These are phyloP conservation scores for Ophiostoma sp. DNA, from an alignment of 2,329 filamentous ascomycete genomes.

Conservation along the genomic window DNA sequence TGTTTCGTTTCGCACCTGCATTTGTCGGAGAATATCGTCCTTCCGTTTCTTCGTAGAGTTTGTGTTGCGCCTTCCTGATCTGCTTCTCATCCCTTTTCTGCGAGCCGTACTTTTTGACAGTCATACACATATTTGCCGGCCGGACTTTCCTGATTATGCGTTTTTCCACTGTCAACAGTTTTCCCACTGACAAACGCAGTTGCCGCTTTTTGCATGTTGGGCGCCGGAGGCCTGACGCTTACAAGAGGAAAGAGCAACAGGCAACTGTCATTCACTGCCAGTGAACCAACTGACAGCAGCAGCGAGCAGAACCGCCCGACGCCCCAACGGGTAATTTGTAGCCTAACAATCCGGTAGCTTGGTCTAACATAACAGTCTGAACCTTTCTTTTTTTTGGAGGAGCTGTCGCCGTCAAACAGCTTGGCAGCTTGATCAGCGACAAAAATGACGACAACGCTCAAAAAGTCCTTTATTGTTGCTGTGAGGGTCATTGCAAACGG, in stretches of 20 bases:
- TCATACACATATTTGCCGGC: neutral
- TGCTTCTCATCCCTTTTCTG: neutral
- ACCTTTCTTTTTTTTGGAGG: no score
- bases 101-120: neutral
- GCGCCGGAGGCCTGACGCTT: neutral
- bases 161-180: neutral
- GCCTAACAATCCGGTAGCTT: neutral
- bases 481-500: slow-evolving; percentile 1
- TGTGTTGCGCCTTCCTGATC: neutral
- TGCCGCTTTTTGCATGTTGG: neutral
- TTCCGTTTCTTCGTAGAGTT: neutral
- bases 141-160: neutral
- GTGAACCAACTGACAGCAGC: neutral
- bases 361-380: no score
- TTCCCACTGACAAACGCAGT: neutral
- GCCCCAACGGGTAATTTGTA: neutral
- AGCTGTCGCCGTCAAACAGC: slow-evolving; percentile 6
- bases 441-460: neutral
- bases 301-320: neutral
- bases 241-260: neutral
- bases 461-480: neutral
- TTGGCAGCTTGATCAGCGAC: slow-evolving; percentile 12
- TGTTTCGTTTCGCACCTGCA: neutral
- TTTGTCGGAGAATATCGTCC: neutral
- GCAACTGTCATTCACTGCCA: neutral